Evolutionary conservation across 192 early-diverging fungal genomes (phyloP).

Genomic region (Spinellus fusiger): DNA sequence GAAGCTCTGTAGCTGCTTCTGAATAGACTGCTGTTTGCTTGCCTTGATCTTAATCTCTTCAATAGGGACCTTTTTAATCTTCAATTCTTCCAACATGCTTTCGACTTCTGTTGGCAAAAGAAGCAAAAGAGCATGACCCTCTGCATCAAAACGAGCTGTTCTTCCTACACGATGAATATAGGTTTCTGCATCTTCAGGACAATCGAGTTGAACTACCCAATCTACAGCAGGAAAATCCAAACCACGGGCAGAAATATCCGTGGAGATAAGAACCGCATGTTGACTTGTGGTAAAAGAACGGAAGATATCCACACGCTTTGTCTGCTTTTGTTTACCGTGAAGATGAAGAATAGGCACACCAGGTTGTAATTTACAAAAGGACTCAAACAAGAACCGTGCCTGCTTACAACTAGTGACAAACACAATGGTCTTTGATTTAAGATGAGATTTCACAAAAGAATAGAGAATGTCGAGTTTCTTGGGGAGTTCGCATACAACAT

Average conservation of each 20-base stretch:
- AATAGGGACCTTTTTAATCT: constrained; percentile 77
- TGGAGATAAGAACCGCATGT: constrained; percentile 80
- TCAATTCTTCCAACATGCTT: constrained; percentile 70
- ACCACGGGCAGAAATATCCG: constrained; percentile 94
- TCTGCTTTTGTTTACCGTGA: constrained; percentile 97
- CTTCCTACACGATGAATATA: constrained; percentile 98
- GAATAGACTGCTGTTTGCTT: constrained; percentile 72
- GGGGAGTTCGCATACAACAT: constrained; percentile 74
- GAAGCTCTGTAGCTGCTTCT: constrained; percentile 80
- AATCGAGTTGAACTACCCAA: constrained; percentile 98
- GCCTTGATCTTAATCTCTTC: constrained; percentile 84
- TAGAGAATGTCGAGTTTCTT: constrained; percentile 94
- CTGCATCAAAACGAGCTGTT: constrained; percentile 89
- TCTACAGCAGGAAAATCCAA: constrained; percentile 97
- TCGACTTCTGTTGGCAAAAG: constrained; percentile 84
- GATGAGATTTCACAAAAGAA: constrained; percentile 93
- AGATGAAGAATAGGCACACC: constrained; percentile 87
- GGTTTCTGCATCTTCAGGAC: constrained; percentile 92
- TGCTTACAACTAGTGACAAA: constrained; percentile 97
- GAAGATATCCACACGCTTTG: constrained; percentile 90
- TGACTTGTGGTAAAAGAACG: constrained; percentile 78
- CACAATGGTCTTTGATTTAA: constrained; percentile 83
- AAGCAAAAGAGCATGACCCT: constrained; percentile 83
- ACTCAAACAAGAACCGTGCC: constrained; percentile 89
- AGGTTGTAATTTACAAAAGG: constrained; percentile 92